Conservation (phyloP, 805 yeast species). For the Metschnikowia lochheadii region DNA sequence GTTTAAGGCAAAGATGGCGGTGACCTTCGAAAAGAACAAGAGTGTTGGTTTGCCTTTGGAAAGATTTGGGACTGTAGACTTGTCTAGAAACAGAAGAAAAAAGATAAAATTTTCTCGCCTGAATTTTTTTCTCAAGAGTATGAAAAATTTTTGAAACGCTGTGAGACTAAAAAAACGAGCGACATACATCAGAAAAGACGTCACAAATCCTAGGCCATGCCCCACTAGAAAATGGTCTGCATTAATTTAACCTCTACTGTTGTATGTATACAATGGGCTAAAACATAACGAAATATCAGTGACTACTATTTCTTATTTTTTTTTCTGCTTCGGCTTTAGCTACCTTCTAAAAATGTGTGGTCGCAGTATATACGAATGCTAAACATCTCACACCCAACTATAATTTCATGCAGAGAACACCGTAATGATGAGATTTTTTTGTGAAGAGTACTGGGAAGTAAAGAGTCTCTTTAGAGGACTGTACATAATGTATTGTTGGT, state of each 20-base stretch:
- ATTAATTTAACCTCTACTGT: neutral
- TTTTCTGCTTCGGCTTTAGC: neutral
- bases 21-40: neutral
- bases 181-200: conserved; percentile 2
- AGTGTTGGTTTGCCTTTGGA: neutral
- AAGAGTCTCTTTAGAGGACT: neutral
- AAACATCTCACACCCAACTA: neutral
- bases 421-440: neutral
- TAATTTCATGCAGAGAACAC: neutral
- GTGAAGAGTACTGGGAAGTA: neutral
- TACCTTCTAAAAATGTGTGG: neutral
- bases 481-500: too few relatives aligned
- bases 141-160: conserved; percentile 5
- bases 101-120: conserved; percentile 4
- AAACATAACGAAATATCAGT: neutral
- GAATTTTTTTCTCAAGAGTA: conserved; percentile 5
- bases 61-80: conserved; percentile 3
- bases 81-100: conserved; percentile 2
- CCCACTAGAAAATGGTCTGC: neutral
- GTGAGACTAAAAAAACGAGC: conserved; percentile 4
- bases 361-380: neutral
- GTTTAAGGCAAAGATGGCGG: neutral
- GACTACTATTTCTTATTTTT: neutral
- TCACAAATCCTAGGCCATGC: conserved; percentile 2
- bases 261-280: neutral